Evolutionary conservation across 129 eudicot genomes (phyloP).

Genomic region (Lactuca sativa): DNA sequence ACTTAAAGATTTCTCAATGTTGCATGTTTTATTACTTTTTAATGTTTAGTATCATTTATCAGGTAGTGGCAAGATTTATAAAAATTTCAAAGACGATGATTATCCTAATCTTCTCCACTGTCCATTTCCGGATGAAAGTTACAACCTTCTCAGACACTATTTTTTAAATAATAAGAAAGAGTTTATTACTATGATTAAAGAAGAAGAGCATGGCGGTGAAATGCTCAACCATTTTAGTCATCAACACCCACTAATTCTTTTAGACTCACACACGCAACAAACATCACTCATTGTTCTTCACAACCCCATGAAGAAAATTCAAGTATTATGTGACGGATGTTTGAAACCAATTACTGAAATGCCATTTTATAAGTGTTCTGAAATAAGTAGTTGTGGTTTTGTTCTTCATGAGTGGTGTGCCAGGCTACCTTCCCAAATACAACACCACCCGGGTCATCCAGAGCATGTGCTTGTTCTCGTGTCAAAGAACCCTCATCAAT

Average conservation of each 20-base stretch:
- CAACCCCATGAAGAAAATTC: conserved; percentile 7
- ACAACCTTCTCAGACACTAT: not conserved
- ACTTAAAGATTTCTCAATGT: too few relatives aligned
- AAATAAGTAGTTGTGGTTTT: not conserved
- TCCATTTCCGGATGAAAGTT: conserved; percentile 5
- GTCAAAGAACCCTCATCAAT: not conserved
- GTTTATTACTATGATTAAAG: not conserved
- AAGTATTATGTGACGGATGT: conserved; percentile 26
- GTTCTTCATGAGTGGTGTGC: conserved; percentile 27
- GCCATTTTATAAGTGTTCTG: conserved; percentile 21
- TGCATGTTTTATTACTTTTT: not conserved
- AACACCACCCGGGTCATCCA: not conserved
- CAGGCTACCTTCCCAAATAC: not conserved
- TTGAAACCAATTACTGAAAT: not conserved
- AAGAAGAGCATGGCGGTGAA: not conserved
- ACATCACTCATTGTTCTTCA: not conserved
- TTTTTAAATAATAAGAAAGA: not conserved
- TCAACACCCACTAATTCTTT: conserved; percentile 4
- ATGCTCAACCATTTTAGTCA: conserved; percentile 2
- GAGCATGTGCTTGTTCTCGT: not conserved
- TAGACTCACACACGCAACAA: not conserved
- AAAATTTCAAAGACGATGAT: not conserved
- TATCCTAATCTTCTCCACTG: not conserved
- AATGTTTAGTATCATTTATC: not conserved
- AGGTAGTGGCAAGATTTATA: not conserved